These are phyloP conservation scores for Termitomyces sp. DNA, from an alignment of 768 basidiomycete genomes.

Conservation along the genomic window DNA sequence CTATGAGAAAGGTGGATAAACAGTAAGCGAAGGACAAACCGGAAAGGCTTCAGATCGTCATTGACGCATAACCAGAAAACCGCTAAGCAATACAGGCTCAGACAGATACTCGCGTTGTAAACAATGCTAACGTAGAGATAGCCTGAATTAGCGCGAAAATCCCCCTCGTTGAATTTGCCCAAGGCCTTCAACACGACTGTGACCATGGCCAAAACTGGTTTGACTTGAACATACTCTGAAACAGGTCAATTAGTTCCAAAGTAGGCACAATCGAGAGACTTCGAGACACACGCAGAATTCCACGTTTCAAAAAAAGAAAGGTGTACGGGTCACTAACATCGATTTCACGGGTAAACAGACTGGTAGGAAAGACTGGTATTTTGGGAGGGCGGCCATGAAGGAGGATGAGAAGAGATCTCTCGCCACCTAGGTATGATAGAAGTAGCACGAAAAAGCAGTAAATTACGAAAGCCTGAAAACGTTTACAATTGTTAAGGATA, in stretches of 20 bases:
- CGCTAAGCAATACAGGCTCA: slow-evolving; percentile 84
- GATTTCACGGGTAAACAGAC: slow-evolving; percentile 76
- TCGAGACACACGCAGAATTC: slow-evolving; percentile 72
- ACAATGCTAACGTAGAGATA: slow-evolving; percentile 89
- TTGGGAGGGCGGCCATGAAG: slow-evolving; percentile 90
- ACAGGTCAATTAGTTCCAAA: slow-evolving; percentile 40
- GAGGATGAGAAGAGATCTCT: slow-evolving; percentile 87
- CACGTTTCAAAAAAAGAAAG: slow-evolving; percentile 90
- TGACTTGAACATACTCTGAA: slow-evolving; percentile 94
- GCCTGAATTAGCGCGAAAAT: slow-evolving; percentile 78
- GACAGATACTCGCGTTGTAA: slow-evolving; percentile 78
- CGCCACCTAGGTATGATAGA: slow-evolving; percentile 84
- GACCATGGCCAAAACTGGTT: slow-evolving; percentile 80
- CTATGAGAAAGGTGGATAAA: neutral
- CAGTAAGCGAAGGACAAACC: slow-evolving; percentile 36
- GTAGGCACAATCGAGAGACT: neutral
- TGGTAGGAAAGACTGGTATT: slow-evolving; percentile 80
- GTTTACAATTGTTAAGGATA: neutral
- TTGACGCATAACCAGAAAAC: slow-evolving; percentile 96
- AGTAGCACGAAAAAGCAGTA: slow-evolving; percentile 88
- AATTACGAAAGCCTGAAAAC: slow-evolving; percentile 79
- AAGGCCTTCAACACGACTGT: slow-evolving; percentile 84
- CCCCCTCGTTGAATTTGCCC: slow-evolving; percentile 87
- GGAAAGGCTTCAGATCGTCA: slow-evolving; percentile 84
- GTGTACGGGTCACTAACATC: slow-evolving; percentile 95